Evolutionary conservation across 164 flowering plant genomes (phyloP).

Genomic region (Litsea cubeba): DNA sequence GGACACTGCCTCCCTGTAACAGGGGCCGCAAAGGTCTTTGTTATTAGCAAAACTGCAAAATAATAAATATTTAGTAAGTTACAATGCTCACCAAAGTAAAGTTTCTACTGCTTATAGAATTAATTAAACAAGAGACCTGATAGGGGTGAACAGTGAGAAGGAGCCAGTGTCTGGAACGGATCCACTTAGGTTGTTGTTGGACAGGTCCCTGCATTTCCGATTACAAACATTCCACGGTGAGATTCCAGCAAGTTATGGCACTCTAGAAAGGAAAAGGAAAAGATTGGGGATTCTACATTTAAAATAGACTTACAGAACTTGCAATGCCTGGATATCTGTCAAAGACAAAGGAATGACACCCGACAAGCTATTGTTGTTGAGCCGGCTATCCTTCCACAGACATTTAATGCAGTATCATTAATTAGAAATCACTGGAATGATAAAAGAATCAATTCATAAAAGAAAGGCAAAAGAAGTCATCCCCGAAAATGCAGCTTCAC

Average conservation of each 20-base stretch:
- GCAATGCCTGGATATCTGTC: conserved; percentile 42
- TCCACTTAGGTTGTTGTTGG: conserved; percentile 52
- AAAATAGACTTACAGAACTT: conserved; percentile 53
- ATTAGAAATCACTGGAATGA: conserved; percentile 2
- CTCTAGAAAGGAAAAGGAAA: conserved; percentile 1
- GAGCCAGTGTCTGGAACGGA: conserved; percentile 62
- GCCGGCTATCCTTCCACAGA: conserved; percentile 58
- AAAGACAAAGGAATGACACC: conserved; percentile 53
- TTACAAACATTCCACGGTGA: neutral
- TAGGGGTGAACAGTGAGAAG: conserved; percentile 59
- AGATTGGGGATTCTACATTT: neutral
- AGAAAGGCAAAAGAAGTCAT: neutral
- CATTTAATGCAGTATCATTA: conserved; percentile 14
- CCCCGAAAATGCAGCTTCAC: neutral
- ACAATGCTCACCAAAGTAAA: neutral
- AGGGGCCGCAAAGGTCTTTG: conserved; percentile 39
- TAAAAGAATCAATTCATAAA: neutral
- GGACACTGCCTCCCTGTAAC: conserved; percentile 55
- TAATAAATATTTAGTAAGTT: neutral
- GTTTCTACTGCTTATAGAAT: neutral
- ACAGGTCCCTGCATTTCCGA: conserved; percentile 50
- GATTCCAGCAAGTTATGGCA: conserved; percentile 2
- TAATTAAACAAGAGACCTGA: conserved; percentile 36
- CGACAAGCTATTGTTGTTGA: conserved; percentile 58
- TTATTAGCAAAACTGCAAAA: conserved; percentile 80